Percentiles rank a stretch among this genome's conserved stretches.
These are phyloP conservation scores for Rhizomucor pusillus DNA, from an alignment of 371 early-diverging fungal genomes.

Conservation along the genomic window DNA sequence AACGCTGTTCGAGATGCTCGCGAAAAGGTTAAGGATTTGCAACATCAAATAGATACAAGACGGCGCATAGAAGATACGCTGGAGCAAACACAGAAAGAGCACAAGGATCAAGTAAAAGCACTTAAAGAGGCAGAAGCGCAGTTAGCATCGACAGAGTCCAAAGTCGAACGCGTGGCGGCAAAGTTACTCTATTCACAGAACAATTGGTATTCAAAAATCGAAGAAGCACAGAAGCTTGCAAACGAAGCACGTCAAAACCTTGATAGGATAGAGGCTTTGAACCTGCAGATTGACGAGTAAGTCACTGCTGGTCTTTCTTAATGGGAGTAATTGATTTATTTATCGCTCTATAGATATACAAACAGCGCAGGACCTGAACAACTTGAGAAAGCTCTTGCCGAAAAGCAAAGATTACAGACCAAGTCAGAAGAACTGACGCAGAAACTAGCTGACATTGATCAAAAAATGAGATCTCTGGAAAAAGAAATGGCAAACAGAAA, in stretches of 20 bases:
- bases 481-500: slow-evolving; percentile 46
- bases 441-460: slow-evolving; percentile 16
- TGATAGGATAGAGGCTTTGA: slow-evolving; percentile 40
- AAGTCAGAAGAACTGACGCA: slow-evolving; percentile 10
- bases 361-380: slow-evolving; percentile 6
- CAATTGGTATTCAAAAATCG: slow-evolving; percentile 26
- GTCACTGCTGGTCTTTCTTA: neutral
- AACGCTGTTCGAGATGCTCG: slow-evolving; percentile 44
- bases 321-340: neutral
- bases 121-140: slow-evolving; percentile 5
- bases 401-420: slow-evolving; percentile 25
- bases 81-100: slow-evolving; percentile 18
- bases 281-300: slow-evolving; percentile 37
- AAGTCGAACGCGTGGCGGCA: slow-evolving; percentile 24
- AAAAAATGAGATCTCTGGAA: slow-evolving; percentile 39
- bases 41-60: slow-evolving; percentile 24
- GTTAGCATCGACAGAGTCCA: slow-evolving; percentile 18
- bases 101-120: slow-evolving; percentile 10
- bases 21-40: slow-evolving; percentile 31
- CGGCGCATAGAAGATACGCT: slow-evolving; percentile 31
- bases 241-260: slow-evolving; percentile 32
- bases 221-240: slow-evolving; percentile 23
- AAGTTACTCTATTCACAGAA: slow-evolving; percentile 24
- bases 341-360: slow-evolving; percentile 10
- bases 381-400: slow-evolving; percentile 12